phyloP scores from a whole-genome alignment of 2,329 filamentous ascomycete species.

The Sporothrix inflata region DNA sequence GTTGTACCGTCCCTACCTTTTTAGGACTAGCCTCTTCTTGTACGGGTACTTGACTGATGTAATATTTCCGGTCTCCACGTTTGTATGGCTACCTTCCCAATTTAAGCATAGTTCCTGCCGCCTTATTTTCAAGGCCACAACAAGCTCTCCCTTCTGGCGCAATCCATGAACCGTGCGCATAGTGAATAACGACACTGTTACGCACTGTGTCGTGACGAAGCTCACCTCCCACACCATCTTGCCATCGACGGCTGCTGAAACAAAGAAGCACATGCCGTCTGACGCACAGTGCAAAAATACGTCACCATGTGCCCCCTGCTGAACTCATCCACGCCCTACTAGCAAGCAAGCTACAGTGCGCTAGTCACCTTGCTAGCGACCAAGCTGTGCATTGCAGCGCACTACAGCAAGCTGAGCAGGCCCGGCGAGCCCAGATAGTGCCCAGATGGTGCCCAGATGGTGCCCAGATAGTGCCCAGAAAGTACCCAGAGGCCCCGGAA shows the following conservation, averaged over 20 bases:
- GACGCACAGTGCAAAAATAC: constrained; percentile 19
- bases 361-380: constrained; percentile 12
- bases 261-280: constrained; percentile 19
- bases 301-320: constrained; percentile 21
- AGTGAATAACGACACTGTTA: constrained; percentile 4
- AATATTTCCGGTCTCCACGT: neutral
- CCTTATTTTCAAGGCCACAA: neutral
- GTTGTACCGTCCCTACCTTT: neutral
- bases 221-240: constrained; percentile 12
- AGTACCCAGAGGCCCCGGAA: neutral
- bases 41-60: neutral
- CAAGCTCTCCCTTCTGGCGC: neutral
- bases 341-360: constrained; percentile 19
- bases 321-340: constrained; percentile 19
- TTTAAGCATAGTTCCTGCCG: neutral
- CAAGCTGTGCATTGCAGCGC: constrained; percentile 1
- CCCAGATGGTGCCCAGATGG: neutral
- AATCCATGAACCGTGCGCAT: constrained; percentile 8
- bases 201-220: neutral
- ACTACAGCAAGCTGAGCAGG: constrained; percentile 1
- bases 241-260: constrained; percentile 10
- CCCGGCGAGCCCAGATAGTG: neutral
- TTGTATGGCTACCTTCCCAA: neutral
- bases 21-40: neutral
- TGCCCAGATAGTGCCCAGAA: neutral